phyloP scores from a whole-genome alignment of 805 yeast genomes.

The Starmerella khaoyaiensis region DNA sequence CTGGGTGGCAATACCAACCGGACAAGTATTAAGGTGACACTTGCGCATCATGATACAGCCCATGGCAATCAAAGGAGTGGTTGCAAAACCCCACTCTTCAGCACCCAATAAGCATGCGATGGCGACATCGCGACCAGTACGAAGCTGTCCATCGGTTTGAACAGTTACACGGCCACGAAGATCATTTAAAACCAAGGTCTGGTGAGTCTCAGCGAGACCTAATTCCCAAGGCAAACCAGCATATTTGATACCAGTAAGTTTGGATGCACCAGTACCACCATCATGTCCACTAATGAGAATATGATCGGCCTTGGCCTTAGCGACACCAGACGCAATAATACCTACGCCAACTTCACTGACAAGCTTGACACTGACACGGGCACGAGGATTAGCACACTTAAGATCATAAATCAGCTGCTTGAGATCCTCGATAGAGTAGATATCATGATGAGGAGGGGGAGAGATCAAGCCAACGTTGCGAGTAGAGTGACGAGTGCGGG shows the following conservation, averaged over 20 bases:
- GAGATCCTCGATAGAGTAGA: conserved; percentile 93
- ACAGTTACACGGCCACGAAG: conserved; percentile 89
- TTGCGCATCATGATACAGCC: conserved; percentile 95
- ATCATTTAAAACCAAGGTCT: conserved; percentile 88
- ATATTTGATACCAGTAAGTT: conserved; percentile 91
- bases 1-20: conserved; percentile 98
- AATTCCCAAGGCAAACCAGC: conserved; percentile 99
- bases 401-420: conserved; percentile 92
- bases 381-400: conserved; percentile 94
- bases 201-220: conserved; percentile 96
- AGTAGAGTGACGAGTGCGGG: conserved; percentile 91
- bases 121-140: conserved; percentile 95
- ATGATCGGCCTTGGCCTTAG: conserved; percentile 97
- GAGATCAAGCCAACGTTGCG: conserved; percentile 94
- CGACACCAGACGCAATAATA: conserved; percentile 97
- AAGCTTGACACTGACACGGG: conserved; percentile 89
- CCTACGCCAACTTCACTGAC: conserved; percentile 99
- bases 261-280: conserved; percentile 99
- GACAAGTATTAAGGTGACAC: conserved; percentile 88
- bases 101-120: conserved; percentile 94
- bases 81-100: conserved; percentile 97
- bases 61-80: conserved; percentile 92
- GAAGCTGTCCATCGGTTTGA: conserved; percentile 97
- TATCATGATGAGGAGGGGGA: conserved; percentile 98
- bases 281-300: conserved; percentile 93